phyloP scores from a whole-genome alignment of 2,329 filamentous ascomycete species.

The Seiridium cupressi region DNA sequence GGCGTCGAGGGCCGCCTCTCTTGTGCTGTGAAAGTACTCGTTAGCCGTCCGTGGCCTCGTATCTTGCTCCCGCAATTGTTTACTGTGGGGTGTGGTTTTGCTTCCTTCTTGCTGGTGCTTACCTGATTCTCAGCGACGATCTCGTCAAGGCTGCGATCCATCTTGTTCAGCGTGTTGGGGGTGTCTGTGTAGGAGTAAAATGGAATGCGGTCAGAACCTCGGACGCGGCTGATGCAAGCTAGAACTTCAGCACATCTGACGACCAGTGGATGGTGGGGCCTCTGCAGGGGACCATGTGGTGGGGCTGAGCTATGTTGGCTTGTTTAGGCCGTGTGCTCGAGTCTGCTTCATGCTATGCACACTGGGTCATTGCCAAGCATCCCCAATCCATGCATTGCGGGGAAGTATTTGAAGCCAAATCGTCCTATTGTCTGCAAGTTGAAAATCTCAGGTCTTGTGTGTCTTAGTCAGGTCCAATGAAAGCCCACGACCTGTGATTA shows the following conservation, averaged over 20 bases:
- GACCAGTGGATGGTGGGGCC: not conserved
- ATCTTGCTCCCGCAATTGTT: not conserved
- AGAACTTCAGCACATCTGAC: no score
- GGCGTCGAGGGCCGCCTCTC: conserved; percentile 24
- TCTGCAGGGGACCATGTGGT: not conserved
- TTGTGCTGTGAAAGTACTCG: conserved; percentile 14
- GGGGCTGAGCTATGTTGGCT: not conserved
- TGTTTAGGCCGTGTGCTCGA: no score
- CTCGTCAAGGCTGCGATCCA: conserved; percentile 33
- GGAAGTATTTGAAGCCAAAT: no score
- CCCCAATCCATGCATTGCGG: no score
- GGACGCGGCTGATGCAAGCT: not conserved
- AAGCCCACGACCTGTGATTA: no score
- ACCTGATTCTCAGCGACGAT: conserved; percentile 33
- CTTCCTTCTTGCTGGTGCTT: conserved; percentile 7
- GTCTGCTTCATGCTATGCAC: no score
- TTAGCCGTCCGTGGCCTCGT: conserved; percentile 5
- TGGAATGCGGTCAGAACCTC: not conserved
- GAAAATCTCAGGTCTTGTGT: no score
- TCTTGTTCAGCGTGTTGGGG: conserved; percentile 7
- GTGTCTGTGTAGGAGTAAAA: not conserved
- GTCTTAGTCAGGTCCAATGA: no score
- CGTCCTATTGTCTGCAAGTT: no score
- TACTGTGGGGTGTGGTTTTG: not conserved
- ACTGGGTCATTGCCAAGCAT: no score